Percentiles rank a stretch among this genome's conserved stretches.
Conservation (phyloP, 768 basidiomycete genomes). For the Lyophyllum semitale region DNA sequence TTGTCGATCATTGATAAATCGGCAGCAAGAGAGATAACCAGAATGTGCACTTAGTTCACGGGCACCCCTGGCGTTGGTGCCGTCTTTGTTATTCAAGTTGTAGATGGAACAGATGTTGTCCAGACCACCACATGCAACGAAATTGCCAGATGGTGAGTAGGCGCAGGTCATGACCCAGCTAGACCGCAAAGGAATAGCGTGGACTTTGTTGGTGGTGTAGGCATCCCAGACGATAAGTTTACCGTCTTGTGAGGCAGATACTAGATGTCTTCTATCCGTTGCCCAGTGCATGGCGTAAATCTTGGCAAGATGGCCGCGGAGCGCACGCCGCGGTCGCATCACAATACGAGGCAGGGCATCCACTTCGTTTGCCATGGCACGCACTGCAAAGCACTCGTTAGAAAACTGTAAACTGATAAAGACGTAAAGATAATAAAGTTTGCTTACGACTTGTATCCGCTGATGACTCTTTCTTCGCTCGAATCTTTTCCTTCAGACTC, state of each 20-base stretch:
- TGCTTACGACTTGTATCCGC: conserved; percentile 96
- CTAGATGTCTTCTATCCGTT: conserved; percentile 93
- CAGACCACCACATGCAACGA: conserved; percentile 97
- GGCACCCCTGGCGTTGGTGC: conserved; percentile 81
- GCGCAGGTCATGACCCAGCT: conserved; percentile 99
- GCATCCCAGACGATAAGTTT: conserved; percentile 99
- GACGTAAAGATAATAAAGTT: conserved; percentile 4
- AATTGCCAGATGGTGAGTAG: conserved; percentile 95
- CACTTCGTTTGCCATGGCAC: conserved; percentile 97
- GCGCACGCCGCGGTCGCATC: conserved; percentile 93
- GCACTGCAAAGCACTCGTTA: conserved; percentile 54
- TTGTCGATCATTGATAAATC: conserved; percentile 98
- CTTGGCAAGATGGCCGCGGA: conserved; percentile 97
- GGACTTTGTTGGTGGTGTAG: conserved; percentile 99
- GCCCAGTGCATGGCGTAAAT: conserved; percentile 99
- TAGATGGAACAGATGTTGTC: conserved; percentile 99
- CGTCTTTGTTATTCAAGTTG: conserved; percentile 83
- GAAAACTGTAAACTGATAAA: conserved; percentile 14
- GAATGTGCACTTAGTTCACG: conserved; percentile 97
- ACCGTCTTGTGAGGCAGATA: conserved; percentile 99
- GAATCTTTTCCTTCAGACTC: conserved; percentile 97
- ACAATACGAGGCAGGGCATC: conserved; percentile 95
- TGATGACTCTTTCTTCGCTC: conserved; percentile 92
- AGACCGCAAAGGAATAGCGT: conserved; percentile 95
- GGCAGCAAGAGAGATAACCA: conserved; percentile 96